Conservation (phyloP, 179 eudicot species). For the Actinidia arguta region DNA sequence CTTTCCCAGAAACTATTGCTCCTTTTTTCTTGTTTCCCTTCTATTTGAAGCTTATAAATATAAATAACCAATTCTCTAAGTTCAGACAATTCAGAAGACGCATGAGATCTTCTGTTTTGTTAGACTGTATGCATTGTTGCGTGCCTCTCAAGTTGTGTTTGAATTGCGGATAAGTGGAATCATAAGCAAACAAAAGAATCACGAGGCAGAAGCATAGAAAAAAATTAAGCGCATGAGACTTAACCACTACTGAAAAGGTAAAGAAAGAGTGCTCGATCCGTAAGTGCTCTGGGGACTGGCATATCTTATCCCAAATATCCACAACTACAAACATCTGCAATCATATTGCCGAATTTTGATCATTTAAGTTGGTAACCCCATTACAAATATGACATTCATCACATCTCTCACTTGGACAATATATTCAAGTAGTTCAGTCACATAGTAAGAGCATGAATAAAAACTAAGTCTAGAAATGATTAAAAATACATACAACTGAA, state of each 20-base stretch:
- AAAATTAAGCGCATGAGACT: not conserved
- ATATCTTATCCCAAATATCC: not conserved
- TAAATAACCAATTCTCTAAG: no score
- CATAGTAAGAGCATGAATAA: not conserved
- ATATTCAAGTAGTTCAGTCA: slow-evolving; percentile 8
- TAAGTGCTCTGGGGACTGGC: not conserved
- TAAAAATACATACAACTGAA: not conserved
- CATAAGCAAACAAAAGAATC: not conserved
- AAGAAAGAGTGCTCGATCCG: not conserved
- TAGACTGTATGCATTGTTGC: no score
- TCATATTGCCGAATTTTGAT: slow-evolving; percentile 1
- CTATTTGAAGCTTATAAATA: no score
- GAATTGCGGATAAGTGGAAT: no score
- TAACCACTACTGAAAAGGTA: not conserved
- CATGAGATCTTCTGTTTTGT: no score
- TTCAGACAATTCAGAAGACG: no score
- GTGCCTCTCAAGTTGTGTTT: no score
- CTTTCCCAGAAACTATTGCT: no score
- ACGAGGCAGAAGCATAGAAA: not conserved
- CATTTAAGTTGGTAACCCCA: not conserved
- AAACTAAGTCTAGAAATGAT: not conserved
- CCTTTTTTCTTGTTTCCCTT: no score
- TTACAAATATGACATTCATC: not conserved
- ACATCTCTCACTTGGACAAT: not conserved
- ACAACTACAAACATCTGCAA: not conserved